Percentiles rank a stretch among this genome's conserved stretches.
Evolutionary conservation across 1,284 basidiomycete species (phyloP).

Genomic region (Cerrena zonata): DNA sequence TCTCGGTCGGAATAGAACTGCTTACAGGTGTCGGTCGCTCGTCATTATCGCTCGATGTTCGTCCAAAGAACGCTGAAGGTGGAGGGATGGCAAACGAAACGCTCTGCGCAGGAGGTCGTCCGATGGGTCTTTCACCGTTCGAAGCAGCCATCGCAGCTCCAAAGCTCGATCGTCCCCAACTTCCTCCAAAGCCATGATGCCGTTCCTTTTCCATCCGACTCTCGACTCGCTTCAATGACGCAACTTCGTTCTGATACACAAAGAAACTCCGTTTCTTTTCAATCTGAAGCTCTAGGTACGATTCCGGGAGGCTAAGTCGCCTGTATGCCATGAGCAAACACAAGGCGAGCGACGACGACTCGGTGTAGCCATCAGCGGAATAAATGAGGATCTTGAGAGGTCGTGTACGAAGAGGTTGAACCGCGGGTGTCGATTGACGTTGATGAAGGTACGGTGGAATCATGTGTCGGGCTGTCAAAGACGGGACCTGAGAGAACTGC

Average conservation of each 20-base stretch:
- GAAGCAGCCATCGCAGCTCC: neutral
- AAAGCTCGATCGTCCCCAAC: neutral
- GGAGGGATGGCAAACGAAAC: slow-evolving; percentile 38
- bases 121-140: neutral
- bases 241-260: slow-evolving; percentile 80
- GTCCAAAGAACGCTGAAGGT: neutral
- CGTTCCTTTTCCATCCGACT: slow-evolving; percentile 44
- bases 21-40: slow-evolving; percentile 3
- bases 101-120: slow-evolving; percentile 2
- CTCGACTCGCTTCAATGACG: slow-evolving; percentile 74
- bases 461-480: neutral
- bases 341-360: slow-evolving; percentile 84
- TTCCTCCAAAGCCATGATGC: neutral
- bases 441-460: slow-evolving; percentile 17
- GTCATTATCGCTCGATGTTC: neutral
- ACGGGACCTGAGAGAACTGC: neutral
- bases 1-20: slow-evolving; percentile 5
- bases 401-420: slow-evolving; percentile 32
- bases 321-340: slow-evolving; percentile 83
- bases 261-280: slow-evolving; percentile 78
- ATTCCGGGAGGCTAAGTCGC: slow-evolving; percentile 72
- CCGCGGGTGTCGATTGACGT: slow-evolving; percentile 9
- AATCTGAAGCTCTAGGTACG: slow-evolving; percentile 80
- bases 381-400: slow-evolving; percentile 70
- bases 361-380: slow-evolving; percentile 83